Evolutionary conservation across 148 eudicot genomes (phyloP).

Genomic region (Silene latifolia): DNA sequence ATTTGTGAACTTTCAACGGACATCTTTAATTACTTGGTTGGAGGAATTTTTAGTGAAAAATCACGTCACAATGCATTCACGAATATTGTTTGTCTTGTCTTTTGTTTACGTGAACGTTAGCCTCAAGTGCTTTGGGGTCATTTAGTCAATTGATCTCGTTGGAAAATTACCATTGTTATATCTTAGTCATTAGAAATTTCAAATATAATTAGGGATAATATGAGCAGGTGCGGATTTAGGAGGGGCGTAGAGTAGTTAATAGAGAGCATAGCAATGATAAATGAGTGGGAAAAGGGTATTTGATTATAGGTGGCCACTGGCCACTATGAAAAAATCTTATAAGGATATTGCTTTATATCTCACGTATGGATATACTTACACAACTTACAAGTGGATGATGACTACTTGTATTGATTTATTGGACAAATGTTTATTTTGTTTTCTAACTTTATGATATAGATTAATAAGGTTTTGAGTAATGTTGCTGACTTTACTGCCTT

Average conservation of each 20-base stretch:
- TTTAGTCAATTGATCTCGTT: not conserved
- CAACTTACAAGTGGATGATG: not conserved
- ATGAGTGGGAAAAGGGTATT: not conserved
- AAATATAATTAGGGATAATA: too few relatives aligned
- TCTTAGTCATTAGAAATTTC: too few relatives aligned
- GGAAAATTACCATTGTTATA: too few relatives aligned
- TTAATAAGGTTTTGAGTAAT: not conserved
- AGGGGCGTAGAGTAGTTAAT: too few relatives aligned
- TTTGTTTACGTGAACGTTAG: not conserved
- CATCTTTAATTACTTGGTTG: not conserved
- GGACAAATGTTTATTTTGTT: not conserved
- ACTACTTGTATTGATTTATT: not conserved
- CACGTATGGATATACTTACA: constrained; percentile 16
- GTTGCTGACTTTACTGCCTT: constrained; percentile 10
- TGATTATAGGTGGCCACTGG: not conserved
- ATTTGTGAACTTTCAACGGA: constrained; percentile 1
- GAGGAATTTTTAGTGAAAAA: not conserved
- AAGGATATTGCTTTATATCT: constrained; percentile 2
- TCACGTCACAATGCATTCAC: constrained; percentile 13
- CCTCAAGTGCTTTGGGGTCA: not conserved
- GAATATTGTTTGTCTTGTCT: not conserved
- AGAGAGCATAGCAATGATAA: not conserved
- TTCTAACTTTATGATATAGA: constrained; percentile 5
- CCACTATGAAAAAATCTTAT: constrained; percentile 2
- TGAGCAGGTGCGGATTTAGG: too few relatives aligned